Conservation (phyloP, 1,284 basidiomycete species). For the Vanrija humicola region DNA sequence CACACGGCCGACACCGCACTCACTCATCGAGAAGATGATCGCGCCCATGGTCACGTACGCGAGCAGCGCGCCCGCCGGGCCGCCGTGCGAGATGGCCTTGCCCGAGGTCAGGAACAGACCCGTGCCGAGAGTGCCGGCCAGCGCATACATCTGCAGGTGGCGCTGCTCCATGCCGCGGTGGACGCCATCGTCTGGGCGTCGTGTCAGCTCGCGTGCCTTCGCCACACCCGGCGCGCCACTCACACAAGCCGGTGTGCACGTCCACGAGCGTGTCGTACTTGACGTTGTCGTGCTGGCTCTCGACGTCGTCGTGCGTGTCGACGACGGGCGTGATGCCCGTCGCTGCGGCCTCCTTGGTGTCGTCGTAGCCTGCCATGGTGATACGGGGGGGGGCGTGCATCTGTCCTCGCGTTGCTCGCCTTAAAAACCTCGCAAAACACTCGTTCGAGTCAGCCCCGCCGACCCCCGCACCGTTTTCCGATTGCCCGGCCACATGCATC, state of each 20-base stretch:
- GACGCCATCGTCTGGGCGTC: conserved; percentile 20
- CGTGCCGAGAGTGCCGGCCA: conserved; percentile 50
- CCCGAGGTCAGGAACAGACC: conserved; percentile 80
- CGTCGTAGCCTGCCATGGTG: too few relatives aligned
- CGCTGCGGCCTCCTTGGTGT: too few relatives aligned
- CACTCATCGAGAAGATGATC: conserved; percentile 24
- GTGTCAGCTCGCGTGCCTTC: not conserved
- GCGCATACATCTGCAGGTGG: conserved; percentile 38
- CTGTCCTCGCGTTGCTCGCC: too few relatives aligned
- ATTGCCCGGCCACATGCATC: too few relatives aligned
- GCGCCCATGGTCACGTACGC: conserved; percentile 21
- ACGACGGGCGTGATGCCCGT: conserved; percentile 28
- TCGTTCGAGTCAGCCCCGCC: too few relatives aligned
- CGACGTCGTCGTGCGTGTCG: conserved; percentile 42
- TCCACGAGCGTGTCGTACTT: not conserved
- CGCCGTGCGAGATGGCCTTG: conserved; percentile 50
- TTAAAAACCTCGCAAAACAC: too few relatives aligned
- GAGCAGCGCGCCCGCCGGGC: conserved; percentile 47
- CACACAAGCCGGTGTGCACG: conserved; percentile 4
- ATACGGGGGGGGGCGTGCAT: too few relatives aligned
- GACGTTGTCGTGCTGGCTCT: too few relatives aligned
- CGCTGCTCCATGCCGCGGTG: conserved; percentile 33
- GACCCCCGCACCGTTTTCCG: too few relatives aligned
- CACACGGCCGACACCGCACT: not conserved
- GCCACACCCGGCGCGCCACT: not conserved